Conservation (phyloP, 768 basidiomycete genomes). For the Sporobolomyces roseus region DNA sequence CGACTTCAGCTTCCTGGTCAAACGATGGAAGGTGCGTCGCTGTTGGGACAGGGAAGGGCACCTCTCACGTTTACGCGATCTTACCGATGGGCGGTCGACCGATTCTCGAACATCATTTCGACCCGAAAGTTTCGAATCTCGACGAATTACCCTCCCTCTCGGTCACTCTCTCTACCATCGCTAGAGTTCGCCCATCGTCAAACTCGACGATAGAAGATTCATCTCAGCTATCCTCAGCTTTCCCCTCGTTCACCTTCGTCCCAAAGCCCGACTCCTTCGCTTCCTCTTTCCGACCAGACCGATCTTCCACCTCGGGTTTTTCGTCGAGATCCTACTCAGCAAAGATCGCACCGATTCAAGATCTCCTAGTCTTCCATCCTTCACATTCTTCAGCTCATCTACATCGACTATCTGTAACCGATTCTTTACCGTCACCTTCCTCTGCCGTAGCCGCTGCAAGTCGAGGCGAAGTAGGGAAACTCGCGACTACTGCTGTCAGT, state of each 20-base stretch:
- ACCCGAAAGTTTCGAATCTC: constrained; percentile 13
- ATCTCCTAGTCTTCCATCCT: constrained; percentile 25
- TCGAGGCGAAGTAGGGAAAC: constrained; percentile 27
- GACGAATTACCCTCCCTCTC: constrained; percentile 30
- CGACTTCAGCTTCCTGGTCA: constrained; percentile 21
- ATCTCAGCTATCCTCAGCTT: not conserved
- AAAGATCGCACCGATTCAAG: constrained; percentile 2
- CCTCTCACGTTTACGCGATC: constrained; percentile 40
- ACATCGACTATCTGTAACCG: constrained; percentile 16
- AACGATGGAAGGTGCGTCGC: constrained; percentile 34
- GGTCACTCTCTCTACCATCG: constrained; percentile 24
- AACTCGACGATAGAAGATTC: too few species aligned
- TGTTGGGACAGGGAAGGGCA: constrained; percentile 39
- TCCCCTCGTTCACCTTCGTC: constrained; percentile 21
- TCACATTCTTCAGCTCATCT: not conserved
- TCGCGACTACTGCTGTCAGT: constrained; percentile 35
- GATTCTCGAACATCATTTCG: constrained; percentile 26
- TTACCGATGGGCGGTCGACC: constrained; percentile 34
- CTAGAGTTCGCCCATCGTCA: constrained; percentile 19
- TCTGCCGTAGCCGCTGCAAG: constrained; percentile 10
- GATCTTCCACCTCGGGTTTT: not conserved
- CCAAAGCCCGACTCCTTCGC: constrained; percentile 11
- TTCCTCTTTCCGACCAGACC: constrained; percentile 8
- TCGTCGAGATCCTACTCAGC: not conserved
- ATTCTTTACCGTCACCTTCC: not conserved